Base-by-base conservation (phyloP, 768 basidiomycete species). In the Phanerochaete carnosa region DNA sequence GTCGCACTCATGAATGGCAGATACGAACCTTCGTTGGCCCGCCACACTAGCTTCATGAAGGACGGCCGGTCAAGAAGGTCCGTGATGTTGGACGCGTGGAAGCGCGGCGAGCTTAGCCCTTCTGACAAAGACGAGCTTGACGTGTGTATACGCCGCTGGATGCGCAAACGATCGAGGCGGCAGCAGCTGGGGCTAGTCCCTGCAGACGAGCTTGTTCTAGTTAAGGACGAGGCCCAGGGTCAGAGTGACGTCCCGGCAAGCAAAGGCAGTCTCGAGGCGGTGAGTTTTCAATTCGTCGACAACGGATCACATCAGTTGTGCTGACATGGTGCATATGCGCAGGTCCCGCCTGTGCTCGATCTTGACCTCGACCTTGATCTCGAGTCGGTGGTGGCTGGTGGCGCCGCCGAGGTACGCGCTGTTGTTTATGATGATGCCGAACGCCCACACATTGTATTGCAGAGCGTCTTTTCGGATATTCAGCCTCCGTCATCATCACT, bases 1-100 rank as follows among this genome's bases (percentile, higher is more conserved):
- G 72, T 66, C 26, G 86, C 84, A 1, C 80, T 91, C 32, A 69
- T 92, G 33, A 79, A 78, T 33, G 81, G 81, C 32, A 65, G 68
- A 32, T 92, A 88, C 67, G 62, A 58, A 1, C 90, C 91, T 1
- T 82, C 83, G 1, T 67, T 62, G 58, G 65, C 65, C 28, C 77
- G 77, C 25, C 85, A 90, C 62, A 73, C 75, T 6, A 70, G 69
- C 0, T 92, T 87, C 64, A 79, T 92, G 69, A 78, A 74, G 57
- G 88, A 88, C 12, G 87, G 85, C 0, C 70, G 73, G 2, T 76
- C 75, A 13, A 76, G 87, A 58, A 69, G 74, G 49, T 66, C 65
- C 9, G 72, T 85, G 11, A 72, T 70, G 25, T 66, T 73, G 43
- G 33, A 60, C 23, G 70, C 70, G 3, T 74, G 74, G 16, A 62